phyloP scores from a whole-genome alignment of 129 eudicot species.

The Calendula officinalis region DNA sequence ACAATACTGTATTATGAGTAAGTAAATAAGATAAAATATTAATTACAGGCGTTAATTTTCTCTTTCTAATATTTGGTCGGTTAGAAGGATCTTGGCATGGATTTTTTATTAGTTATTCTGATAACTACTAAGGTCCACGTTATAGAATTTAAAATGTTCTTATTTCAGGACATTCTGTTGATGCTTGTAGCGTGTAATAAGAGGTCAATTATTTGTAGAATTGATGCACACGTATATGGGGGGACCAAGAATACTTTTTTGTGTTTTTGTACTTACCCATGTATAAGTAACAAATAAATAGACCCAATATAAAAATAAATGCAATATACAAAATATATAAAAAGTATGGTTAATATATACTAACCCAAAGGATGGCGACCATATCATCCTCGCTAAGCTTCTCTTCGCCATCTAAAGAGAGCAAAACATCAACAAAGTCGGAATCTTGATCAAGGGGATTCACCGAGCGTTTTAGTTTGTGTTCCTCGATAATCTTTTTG shows the following conservation, averaged over 20 bases:
- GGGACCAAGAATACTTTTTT: constrained; percentile 8
- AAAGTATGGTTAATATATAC: constrained; percentile 2
- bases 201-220: background rate
- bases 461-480: constrained; percentile 15
- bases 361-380: constrained; percentile 76
- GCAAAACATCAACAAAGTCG: constrained; percentile 64
- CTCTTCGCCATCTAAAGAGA: constrained; percentile 55
- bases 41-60: background rate
- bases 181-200: background rate
- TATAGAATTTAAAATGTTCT: background rate
- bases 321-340: background rate
- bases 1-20: no score
- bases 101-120: constrained; percentile 11
- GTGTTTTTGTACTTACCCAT: constrained; percentile 2
- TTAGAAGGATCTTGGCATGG: constrained; percentile 16
- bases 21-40: no score
- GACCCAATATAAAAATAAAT: background rate
- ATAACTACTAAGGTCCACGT: constrained; percentile 8
- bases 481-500: constrained; percentile 41
- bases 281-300: background rate
- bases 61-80: constrained; percentile 28
- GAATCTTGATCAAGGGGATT: constrained; percentile 13
- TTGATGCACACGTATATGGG: constrained; percentile 20
- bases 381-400: constrained; percentile 68
- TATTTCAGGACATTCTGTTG: constrained; percentile 1